phyloP scores from a whole-genome alignment of 257 asterid genomes.

The Solanum phureja region DNA sequence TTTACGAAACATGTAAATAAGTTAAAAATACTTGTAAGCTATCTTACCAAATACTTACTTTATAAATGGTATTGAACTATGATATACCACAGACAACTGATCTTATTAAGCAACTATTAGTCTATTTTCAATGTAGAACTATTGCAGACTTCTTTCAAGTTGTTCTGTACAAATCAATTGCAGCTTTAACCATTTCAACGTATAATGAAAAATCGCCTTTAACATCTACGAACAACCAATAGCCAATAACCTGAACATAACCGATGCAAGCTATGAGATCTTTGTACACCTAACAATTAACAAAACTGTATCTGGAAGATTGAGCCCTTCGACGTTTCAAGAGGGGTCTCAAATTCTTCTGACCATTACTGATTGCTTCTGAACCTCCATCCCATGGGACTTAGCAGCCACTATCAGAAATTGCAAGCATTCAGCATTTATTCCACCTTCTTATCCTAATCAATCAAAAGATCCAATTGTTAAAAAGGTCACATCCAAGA shows the following conservation, averaged over 20 bases:
- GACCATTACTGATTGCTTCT: not conserved
- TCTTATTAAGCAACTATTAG: not conserved
- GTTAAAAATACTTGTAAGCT: not conserved
- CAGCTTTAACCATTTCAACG: not conserved
- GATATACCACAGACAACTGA: not conserved
- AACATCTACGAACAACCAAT: not conserved
- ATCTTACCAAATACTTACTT: not conserved
- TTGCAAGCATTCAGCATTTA: not conserved
- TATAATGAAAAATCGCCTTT: not conserved
- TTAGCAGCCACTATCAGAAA: not conserved
- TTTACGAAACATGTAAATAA: not conserved
- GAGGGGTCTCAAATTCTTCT: not conserved
- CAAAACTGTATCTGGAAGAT: not conserved
- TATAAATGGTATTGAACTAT: not conserved
- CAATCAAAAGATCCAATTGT: not conserved
- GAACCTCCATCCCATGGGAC: not conserved
- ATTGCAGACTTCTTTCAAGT: slow-evolving; percentile 2
- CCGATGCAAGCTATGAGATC: not conserved
- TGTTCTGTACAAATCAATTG: slow-evolving; percentile 29
- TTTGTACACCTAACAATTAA: not conserved
- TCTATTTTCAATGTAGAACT: not conserved
- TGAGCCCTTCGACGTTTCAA: no score
- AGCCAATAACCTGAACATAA: not conserved
- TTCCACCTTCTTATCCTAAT: not conserved
- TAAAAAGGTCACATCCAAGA: not conserved